A percentile compares a stretch with the other conserved stretches of the same genome.
These are phyloP conservation scores for Phoma sp. DNA, from an alignment of 2,329 filamentous ascomycete genomes.

Conservation along the genomic window DNA sequence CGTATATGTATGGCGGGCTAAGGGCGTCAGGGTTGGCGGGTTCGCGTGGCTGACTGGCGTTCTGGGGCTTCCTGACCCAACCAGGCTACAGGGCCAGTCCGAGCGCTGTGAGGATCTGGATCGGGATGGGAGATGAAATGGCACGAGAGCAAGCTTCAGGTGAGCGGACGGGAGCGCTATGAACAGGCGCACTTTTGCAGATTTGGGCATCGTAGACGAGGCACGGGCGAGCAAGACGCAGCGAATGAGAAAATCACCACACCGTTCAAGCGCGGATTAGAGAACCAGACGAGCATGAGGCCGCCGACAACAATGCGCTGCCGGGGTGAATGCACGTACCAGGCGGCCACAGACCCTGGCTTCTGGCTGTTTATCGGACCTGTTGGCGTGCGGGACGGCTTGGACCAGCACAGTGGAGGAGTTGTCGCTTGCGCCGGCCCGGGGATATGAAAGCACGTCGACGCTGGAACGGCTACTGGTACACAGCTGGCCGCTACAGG, in stretches of 20 bases:
- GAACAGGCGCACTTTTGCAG: conserved; percentile 44
- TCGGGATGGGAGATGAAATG: conserved; percentile 45
- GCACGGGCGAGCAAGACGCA: conserved; percentile 47
- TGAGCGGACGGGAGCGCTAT: conserved; percentile 46
- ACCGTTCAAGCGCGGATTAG: conserved; percentile 44
- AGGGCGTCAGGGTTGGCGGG: conserved; percentile 44
- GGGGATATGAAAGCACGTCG: conserved; percentile 26
- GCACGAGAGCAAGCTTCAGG: conserved; percentile 45
- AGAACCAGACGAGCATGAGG: conserved; percentile 41
- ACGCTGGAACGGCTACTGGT: conserved; percentile 20
- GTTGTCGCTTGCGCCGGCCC: conserved; percentile 46
- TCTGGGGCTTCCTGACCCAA: conserved; percentile 46
- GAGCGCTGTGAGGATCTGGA: conserved; percentile 50
- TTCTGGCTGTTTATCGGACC: conserved; percentile 41
- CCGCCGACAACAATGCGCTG: conserved; percentile 39
- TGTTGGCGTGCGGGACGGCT: conserved; percentile 49
- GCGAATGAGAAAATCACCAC: conserved; percentile 46
- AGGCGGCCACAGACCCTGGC: conserved; percentile 40
- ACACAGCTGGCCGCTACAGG: conserved; percentile 6
- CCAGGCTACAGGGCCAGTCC: conserved; percentile 51
- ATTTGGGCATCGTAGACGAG: conserved; percentile 48
- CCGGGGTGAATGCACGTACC: conserved; percentile 40
- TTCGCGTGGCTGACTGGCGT: conserved; percentile 52
- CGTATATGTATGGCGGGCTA: conserved; percentile 53
- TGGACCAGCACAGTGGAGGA: conserved; percentile 46